Evolutionary conservation across 306 rosid species (phyloP), one percentile per base, ranked within the genome.

Genomic region (Fragaria vesca): DNA sequence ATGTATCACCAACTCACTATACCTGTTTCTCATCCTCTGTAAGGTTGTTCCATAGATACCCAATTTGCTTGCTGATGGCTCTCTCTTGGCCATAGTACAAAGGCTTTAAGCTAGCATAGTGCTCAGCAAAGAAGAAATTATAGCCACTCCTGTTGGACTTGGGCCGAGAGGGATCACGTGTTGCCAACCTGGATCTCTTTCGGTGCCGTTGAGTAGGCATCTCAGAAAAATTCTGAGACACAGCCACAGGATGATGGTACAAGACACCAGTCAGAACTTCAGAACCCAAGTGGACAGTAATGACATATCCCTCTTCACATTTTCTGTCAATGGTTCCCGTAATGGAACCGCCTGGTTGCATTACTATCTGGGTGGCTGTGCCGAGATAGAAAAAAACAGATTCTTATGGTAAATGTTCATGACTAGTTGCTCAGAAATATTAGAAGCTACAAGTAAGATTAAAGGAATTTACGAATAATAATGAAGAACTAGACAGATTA

Each of bases 1-100:
- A 4, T 61, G 32, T 4, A 8, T 26, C 55, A 46, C 61, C 71
- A 46, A 75, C 26, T 48, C 20, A 48, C 57, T 26, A 32, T 82
- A 89, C 98, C 93, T 91, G 90, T 83, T 88, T 91, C 77, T 93
- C 95, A 40, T 85, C 90, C 42, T 91, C 98, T 15, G 95, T 87
- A 75, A 93, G 97, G 78, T 86, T 83, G 84, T 77, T 91, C 98
- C 98, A 89, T 51, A 86, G 80, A 69, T 52, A 74, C 52, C 95
- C 97, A 83, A 93, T 88, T 72, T 76, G 81, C 89, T 90, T 88
- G 82, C 91, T 86, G 58, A 91, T 86, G 67, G 87, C 89, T 82
- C 84, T 83, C 88, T 93, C 97, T 89, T 91, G 86, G 55, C 93
- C 95, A 12, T 51, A 50, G 67, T 85, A 90, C 26, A 76, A 75